Evolutionary conservation across 495 filamentous ascomycete species (phyloP), one percentile per base, ranked within the genome.

Genomic region (Xeromyces bisporus): DNA sequence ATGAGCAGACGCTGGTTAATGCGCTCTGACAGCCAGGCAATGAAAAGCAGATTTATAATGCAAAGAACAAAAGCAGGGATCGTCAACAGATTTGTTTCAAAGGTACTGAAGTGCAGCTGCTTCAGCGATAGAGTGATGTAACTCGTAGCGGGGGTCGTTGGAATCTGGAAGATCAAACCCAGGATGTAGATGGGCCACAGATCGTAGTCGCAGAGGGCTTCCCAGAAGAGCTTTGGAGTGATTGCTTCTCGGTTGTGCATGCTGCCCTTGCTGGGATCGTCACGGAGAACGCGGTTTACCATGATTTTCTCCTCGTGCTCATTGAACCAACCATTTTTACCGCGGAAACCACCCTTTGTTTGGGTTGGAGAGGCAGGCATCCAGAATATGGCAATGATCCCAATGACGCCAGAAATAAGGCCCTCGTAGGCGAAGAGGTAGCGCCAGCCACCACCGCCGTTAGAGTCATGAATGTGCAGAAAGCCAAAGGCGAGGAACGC

Each of bases 331-430:
- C 78, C 78, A 6, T 78, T 56, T 36, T 74, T 78, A 0, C 80
- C 78, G 2, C 78, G 65, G 40, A 78, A 68, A 49, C 64, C 61
- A 26, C 69, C 74, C 13, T 60, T 60, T 0, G 80, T 85, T 37
- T 86, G 76, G 3, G 67, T 75, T 0, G 80, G 78, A 0, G 73
- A 76, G 0, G 80, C 58, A 0, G 77, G 77, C 64, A 89, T 75
- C 50, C 77, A 71, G 21, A 74, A 53, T 0, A 60, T 77, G 1
- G 77, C 66, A 3, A 69, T 34, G 8, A 85, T 48, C 2, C 78
- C 80, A 31, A 85, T 65, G 2, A 71, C 28, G 0, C 69, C 66
- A 0, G 77, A 81, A 9, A 65, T 53, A 10, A 55, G 24, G 13
- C 60, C 57, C 29, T 67, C 62, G 5, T 71, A 59, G 5, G 67